Conservation (phyloP, 352 stramenopile species). For the Phytophthora pisi region DNA sequence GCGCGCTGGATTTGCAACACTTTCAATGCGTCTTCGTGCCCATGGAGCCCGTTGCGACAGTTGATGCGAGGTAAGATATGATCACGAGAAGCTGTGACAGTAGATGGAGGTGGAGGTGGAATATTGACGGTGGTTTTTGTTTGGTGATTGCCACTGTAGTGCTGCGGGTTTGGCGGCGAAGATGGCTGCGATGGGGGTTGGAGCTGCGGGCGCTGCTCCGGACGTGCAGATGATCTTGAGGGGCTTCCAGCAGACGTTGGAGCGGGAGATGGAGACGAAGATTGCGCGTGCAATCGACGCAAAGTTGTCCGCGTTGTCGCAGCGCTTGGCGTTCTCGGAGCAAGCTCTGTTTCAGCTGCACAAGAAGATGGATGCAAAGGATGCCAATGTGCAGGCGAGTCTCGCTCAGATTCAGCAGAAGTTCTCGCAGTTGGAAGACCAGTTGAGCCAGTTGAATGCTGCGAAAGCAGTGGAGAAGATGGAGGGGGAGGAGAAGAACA, state of each 20-base stretch:
- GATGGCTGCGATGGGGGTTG: slow-evolving; percentile 24
- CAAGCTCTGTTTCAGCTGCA: slow-evolving; percentile 68
- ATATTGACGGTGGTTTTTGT: background rate
- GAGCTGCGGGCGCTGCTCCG: slow-evolving; percentile 2
- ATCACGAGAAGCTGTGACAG: background rate
- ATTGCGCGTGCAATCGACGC: slow-evolving; percentile 63
- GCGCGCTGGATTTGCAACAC: slow-evolving; percentile 38
- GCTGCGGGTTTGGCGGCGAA: slow-evolving; percentile 17
- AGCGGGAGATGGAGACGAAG: slow-evolving; percentile 72
- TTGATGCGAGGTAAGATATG: slow-evolving; percentile 18
- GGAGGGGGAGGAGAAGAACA: slow-evolving; percentile 3
- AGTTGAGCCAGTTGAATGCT: slow-evolving; percentile 38
- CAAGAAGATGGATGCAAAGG: slow-evolving; percentile 53
- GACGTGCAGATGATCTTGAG: slow-evolving; percentile 49
- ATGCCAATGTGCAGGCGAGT: slow-evolving; percentile 40
- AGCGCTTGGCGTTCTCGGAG: slow-evolving; percentile 69
- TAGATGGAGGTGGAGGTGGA: background rate
- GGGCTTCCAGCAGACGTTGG: slow-evolving; percentile 64
- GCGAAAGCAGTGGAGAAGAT: slow-evolving; percentile 1
- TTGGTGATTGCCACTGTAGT: slow-evolving; percentile 17
- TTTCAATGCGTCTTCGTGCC: slow-evolving; percentile 53
- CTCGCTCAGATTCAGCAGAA: slow-evolving; percentile 55
- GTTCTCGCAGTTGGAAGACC: slow-evolving; percentile 41
- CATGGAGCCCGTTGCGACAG: slow-evolving; percentile 23
- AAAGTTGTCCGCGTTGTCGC: slow-evolving; percentile 57